Evolutionary conservation across 2,329 filamentous ascomycete species (phyloP).

Genomic region (Fusarium incarnatum): DNA sequence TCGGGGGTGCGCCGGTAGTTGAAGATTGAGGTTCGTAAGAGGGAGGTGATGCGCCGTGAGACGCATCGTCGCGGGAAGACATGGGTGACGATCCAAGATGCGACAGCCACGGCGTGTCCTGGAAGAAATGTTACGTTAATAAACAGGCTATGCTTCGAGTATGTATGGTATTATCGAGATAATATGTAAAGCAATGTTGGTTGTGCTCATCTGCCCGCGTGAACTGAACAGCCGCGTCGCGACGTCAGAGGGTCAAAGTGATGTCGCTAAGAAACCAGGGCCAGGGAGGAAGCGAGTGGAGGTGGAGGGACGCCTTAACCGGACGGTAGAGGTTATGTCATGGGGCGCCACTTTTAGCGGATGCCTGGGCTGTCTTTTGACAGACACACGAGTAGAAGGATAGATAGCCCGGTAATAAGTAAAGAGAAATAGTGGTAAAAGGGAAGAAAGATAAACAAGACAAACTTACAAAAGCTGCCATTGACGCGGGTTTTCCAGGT

Average conservation of each 20-base stretch:
- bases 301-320: background rate
- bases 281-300: constrained; percentile 15
- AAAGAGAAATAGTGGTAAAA: background rate
- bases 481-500: constrained; percentile 42
- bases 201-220: constrained; percentile 15
- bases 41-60: constrained; percentile 51
- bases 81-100: constrained; percentile 55
- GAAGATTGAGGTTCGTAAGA: constrained; percentile 46
- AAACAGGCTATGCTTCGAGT: background rate
- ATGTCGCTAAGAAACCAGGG: constrained; percentile 21
- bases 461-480: constrained; percentile 52
- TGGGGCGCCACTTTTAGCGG: constrained; percentile 38
- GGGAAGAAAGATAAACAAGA: background rate
- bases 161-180: background rate
- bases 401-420: background rate
- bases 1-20: constrained; percentile 68
- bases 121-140: constrained; percentile 33
- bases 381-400: background rate
- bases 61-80: constrained; percentile 55
- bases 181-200: constrained; percentile 11
- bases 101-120: constrained; percentile 64
- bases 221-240: constrained; percentile 35
- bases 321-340: constrained; percentile 38
- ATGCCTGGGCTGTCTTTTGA: too few species aligned
- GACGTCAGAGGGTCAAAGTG: constrained; percentile 39